Conservation (phyloP, 2,329 filamentous ascomycete species). For the Cryphonectria parasitica region DNA sequence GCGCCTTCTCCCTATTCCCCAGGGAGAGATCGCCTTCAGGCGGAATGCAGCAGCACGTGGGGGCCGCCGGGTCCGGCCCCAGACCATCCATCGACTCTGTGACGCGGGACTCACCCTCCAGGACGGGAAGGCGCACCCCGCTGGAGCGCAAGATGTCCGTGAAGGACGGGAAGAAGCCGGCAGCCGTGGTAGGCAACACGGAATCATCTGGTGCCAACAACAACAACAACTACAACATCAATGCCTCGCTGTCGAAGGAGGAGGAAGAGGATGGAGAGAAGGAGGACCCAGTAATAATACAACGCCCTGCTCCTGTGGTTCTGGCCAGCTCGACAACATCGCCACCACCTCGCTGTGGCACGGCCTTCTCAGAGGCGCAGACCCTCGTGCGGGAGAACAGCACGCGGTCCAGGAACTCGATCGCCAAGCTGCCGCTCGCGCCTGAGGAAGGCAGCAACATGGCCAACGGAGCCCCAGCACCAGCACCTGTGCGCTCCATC, state of each 20-base stretch:
- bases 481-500: constrained; percentile 65
- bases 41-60: constrained; percentile 35
- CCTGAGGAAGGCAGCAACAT: constrained; percentile 28
- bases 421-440: constrained; percentile 56
- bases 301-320: constrained; percentile 47
- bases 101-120: constrained; percentile 34
- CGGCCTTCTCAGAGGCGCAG: constrained; percentile 55
- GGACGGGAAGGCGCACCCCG: constrained; percentile 40
- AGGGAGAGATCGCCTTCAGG: constrained; percentile 52
- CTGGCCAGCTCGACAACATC: constrained; percentile 48
- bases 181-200: constrained; percentile 19
- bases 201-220: constrained; percentile 10
- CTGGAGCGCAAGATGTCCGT: constrained; percentile 40
- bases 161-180: constrained; percentile 40
- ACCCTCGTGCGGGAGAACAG: constrained; percentile 55
- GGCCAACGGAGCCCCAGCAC: constrained; percentile 27
- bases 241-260: constrained; percentile 18
- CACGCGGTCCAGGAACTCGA: constrained; percentile 57
- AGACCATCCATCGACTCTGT: constrained; percentile 36
- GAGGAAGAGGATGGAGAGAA: constrained; percentile 29
- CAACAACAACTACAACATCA: constrained; percentile 20
- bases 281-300: constrained; percentile 37
- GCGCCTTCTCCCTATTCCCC: constrained; percentile 62
- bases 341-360: constrained; percentile 50
- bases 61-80: constrained; percentile 29